Percentiles rank a stretch among this genome's conserved stretches.
Conservation (phyloP, 2,329 filamentous ascomycete species). For the Diaporthe humulicola region DNA sequence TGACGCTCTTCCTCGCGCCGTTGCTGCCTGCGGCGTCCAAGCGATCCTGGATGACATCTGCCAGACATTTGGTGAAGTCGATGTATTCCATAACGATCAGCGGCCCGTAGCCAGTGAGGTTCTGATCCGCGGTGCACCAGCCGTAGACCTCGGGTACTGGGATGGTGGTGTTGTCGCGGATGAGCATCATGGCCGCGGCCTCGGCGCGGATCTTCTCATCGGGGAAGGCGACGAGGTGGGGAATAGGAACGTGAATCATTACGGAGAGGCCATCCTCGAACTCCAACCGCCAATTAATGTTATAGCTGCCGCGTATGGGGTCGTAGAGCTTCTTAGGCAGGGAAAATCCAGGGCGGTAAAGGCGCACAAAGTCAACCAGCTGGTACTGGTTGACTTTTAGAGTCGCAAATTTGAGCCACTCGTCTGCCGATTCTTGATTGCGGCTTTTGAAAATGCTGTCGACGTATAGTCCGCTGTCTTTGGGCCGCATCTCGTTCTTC, state of each 20-base stretch:
- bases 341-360: background rate
- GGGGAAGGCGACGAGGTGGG: constrained; percentile 42
- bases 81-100: constrained; percentile 56
- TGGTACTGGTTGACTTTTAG: background rate
- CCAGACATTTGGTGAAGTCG: constrained; percentile 42
- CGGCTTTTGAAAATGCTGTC: constrained; percentile 4
- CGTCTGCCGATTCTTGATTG: background rate
- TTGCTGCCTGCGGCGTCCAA: background rate
- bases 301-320: constrained; percentile 29
- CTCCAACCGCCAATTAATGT: constrained; percentile 32
- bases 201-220: constrained; percentile 54
- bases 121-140: constrained; percentile 48
- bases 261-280: constrained; percentile 28
- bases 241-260: constrained; percentile 29
- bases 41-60: background rate
- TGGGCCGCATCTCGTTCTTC: background rate
- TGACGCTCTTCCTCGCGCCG: no score
- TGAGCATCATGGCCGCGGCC: constrained; percentile 51
- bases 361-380: constrained; percentile 13
- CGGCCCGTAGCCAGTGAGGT: constrained; percentile 50
- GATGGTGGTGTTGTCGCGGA: constrained; percentile 50
- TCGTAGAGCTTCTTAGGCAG: background rate
- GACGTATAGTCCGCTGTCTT: background rate
- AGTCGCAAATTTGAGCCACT: constrained; percentile 15
- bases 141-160: constrained; percentile 51